Evolutionary conservation across 768 basidiomycete genomes (phyloP).

Genomic region (Plicaturopsis crispa): DNA sequence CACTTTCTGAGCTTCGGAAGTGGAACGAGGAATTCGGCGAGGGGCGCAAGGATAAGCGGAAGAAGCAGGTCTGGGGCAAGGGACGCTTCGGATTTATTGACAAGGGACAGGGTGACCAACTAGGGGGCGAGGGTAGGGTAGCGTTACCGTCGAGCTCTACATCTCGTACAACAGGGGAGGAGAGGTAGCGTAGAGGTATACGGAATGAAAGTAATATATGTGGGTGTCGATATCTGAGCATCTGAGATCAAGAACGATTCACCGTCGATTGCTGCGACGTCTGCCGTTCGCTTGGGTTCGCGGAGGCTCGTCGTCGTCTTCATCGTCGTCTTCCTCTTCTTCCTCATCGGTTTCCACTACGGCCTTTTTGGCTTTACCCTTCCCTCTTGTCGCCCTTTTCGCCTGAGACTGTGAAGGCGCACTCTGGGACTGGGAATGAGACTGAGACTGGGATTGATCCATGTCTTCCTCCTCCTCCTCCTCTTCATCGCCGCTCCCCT

Average conservation of each 20-base stretch:
- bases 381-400: slow-evolving; percentile 12
- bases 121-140: slow-evolving; percentile 39
- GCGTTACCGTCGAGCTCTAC: slow-evolving; percentile 12
- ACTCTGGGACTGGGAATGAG: slow-evolving; percentile 20
- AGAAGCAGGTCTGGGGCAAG: slow-evolving; percentile 78
- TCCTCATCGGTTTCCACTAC: slow-evolving; percentile 30
- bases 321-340: slow-evolving; percentile 19
- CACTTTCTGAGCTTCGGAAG: slow-evolving; percentile 66
- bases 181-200: not conserved
- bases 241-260: slow-evolving; percentile 3
- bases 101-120: slow-evolving; percentile 22
- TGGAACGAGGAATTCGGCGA: slow-evolving; percentile 97
- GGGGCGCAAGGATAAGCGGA: slow-evolving; percentile 58
- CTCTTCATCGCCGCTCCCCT: slow-evolving; percentile 27
- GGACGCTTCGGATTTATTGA: slow-evolving; percentile 82
- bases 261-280: slow-evolving; percentile 12
- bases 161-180: slow-evolving; percentile 7
- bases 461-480: slow-evolving; percentile 36
- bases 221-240: slow-evolving; percentile 12
- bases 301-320: slow-evolving; percentile 14
- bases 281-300: slow-evolving; percentile 11
- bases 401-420: slow-evolving; percentile 19
- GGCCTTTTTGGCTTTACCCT: slow-evolving; percentile 17
- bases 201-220: too few relatives aligned
- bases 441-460: slow-evolving; percentile 21